phyloP scores from a whole-genome alignment of 257 asterid genomes.

The Perilla frutescens region DNA sequence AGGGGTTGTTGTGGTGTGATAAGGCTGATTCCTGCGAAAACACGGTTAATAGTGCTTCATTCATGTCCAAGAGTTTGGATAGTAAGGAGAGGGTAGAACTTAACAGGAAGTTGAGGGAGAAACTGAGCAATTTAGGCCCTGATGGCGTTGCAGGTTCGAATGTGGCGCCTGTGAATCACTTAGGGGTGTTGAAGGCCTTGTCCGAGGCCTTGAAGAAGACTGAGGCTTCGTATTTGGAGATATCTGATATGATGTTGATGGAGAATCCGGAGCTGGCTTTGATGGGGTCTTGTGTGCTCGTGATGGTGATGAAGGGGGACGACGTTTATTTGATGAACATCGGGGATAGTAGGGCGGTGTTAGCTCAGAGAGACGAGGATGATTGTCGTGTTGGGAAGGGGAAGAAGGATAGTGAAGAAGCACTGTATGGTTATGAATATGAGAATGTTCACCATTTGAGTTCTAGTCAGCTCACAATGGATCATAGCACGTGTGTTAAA shows the following conservation, averaged over 20 bases:
- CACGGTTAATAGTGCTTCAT: conserved; percentile 18
- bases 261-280: conserved; percentile 96
- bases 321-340: conserved; percentile 92
- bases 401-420: conserved; percentile 53
- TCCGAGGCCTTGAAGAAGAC: conserved; percentile 87
- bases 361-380: conserved; percentile 59
- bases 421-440: conserved; percentile 64
- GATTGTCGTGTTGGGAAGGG: conserved; percentile 43
- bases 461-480: conserved; percentile 80
- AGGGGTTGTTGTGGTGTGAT: conserved; percentile 80
- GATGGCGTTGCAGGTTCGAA: conserved; percentile 38
- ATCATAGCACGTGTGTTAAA: conserved; percentile 78
- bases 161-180: conserved; percentile 48
- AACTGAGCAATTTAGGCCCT: conserved; percentile 46
- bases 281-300: conserved; percentile 98
- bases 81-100: conserved; percentile 50
- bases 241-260: conserved; percentile 72
- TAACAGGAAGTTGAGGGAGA: conserved; percentile 55
- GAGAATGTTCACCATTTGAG: conserved; percentile 55
- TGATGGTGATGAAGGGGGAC: conserved; percentile 89
- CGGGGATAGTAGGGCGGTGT: conserved; percentile 90
- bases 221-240: conserved; percentile 77
- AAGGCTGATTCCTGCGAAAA: conserved; percentile 49
- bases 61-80: conserved; percentile 49
- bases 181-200: conserved; percentile 76